Base-by-base conservation (phyloP, 371 early-diverging fungal species). In the Actinomucor elegans region DNA sequence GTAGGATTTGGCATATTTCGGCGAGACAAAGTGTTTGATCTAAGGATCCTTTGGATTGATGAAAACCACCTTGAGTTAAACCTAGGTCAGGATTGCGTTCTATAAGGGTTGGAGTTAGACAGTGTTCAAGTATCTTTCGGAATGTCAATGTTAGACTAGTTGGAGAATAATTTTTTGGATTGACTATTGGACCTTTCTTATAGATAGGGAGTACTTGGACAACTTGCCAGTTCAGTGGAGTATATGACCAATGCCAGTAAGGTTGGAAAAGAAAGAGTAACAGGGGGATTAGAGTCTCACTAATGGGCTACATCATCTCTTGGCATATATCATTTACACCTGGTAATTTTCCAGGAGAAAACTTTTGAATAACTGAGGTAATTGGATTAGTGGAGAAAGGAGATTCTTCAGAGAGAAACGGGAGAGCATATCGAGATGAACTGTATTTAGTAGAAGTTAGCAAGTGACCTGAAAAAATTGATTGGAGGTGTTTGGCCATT, bases 51-150 rank as follows among this genome's bases (percentile, higher is more conserved):
- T 64, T 42, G 0, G 40, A 29, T 8, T 36, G 11, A 1, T 62
- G 61, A 28, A 71, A 71, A 2, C 71, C 67, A n/a, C 66, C 71
- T 56, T 71, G 62, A 6, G 61, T 64, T 11, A 62, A 31, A 20
- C 55, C 61, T 0, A 54, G 14, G 1, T 47, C 14, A 0, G 59
- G 59, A 5, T 26, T n/a, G n/a, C n/a, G n/a, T n/a, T n/a, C n/a
- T n/a, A n/a, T n/a, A n/a, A n/a, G n/a, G n/a, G n/a, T n/a, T 48
- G n/a, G n/a, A n/a, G n/a, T n/a, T n/a, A n/a, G n/a, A n/a, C n/a
- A n/a, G n/a, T n/a, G n/a, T n/a, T n/a, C n/a, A n/a, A n/a, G n/a
- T n/a, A n/a, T n/a, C n/a, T n/a, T n/a, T n/a, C n/a, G n/a, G 5
- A 51, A 15, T 23, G 7, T 14, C 1, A 42, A 51, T 2, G 52